A percentile compares a stretch with the other conserved stretches of the same genome.
phyloP scores from a whole-genome alignment of 306 rosid genomes.

The Begonia fuchsioides region DNA sequence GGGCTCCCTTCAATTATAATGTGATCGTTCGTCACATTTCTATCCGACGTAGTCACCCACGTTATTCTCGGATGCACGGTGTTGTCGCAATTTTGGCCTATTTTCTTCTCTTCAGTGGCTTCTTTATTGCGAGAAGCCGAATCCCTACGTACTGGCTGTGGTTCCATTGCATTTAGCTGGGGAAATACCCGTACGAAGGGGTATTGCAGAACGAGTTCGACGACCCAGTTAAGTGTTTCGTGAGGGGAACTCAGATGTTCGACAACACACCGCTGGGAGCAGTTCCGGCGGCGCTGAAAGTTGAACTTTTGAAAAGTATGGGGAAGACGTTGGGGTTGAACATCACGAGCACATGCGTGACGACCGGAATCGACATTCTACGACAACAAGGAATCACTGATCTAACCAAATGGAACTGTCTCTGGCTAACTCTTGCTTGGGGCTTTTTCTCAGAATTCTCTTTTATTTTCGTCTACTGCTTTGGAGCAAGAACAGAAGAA shows the following conservation, averaged over 20 bases:
- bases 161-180: slow-evolving; percentile 76
- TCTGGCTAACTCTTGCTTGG: slow-evolving; percentile 65
- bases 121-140: slow-evolving; percentile 59
- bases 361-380: slow-evolving; percentile 54
- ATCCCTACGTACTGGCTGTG: slow-evolving; percentile 77
- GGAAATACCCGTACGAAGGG: slow-evolving; percentile 80
- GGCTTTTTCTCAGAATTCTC: slow-evolving; percentile 64
- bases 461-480: slow-evolving; percentile 48
- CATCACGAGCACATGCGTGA: slow-evolving; percentile 46
- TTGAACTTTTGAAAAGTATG: slow-evolving; percentile 44
- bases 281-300: slow-evolving; percentile 32
- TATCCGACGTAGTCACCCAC: slow-evolving; percentile 64
- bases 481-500: slow-evolving; percentile 74
- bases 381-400: slow-evolving; percentile 65
- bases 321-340: slow-evolving; percentile 45
- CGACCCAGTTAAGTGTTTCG: slow-evolving; percentile 34
- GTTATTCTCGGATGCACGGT: slow-evolving; percentile 82
- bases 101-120: slow-evolving; percentile 74
- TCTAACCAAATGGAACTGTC: slow-evolving; percentile 59
- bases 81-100: slow-evolving; percentile 72
- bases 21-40: slow-evolving; percentile 80
- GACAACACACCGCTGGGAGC: slow-evolving; percentile 50
- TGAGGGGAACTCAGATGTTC: slow-evolving; percentile 65
- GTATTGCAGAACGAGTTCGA: slow-evolving; percentile 69
- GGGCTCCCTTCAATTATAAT: too few species aligned